Base-by-base conservation (phyloP, 352 stramenopile species). In the Globisporangium apiculatum region DNA sequence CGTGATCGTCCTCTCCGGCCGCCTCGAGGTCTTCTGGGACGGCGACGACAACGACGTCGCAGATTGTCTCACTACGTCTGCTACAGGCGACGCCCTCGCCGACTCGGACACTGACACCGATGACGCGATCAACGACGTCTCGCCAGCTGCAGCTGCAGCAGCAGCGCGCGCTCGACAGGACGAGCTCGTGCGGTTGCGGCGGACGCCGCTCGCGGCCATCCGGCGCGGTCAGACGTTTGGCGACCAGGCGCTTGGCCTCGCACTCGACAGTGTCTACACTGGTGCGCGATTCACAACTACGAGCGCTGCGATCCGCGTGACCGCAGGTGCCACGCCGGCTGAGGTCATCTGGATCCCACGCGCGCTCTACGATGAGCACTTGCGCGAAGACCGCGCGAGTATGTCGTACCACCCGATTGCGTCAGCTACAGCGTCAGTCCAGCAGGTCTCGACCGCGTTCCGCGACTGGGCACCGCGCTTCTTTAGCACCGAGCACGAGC, bases 221-320 rank as follows among this genome's bases (percentile, higher is more conserved):
- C 55, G 58, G 4, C 58, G 70, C 35, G 78, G 73, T 3, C 78
- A 85, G 37, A 71, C 69, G 0, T 72, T 86, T 24, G 78, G 78
- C 7, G 75, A 86, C 51, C 78, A 88, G 60, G 71, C 67, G 41
- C 24, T 86, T n/a, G 72, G 69, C 0, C 75, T 88, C 14, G 67
- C 57, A 0, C 70, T 80, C 12, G 43, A 70, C 42, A 60, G 66
- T 51, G 18, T 59, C 38, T 55, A 69, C 37, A 1, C 24, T 46
- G 43, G 47, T 4, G 50, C 50, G 10, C 55, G 42, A n/a, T 38
- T 54, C 53, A 62, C 59, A 15, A 65, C 17, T 4, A 56, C 46
- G 12, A 61, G 41, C 3, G 46, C 66, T 15, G 51, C 65, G 1
- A 71, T 82, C 40, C 67, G 69, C 8, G 55, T 86, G 7, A 49